phyloP scores from a whole-genome alignment of 2,329 filamentous ascomycete genomes.

The Phyllachora maydis region DNA sequence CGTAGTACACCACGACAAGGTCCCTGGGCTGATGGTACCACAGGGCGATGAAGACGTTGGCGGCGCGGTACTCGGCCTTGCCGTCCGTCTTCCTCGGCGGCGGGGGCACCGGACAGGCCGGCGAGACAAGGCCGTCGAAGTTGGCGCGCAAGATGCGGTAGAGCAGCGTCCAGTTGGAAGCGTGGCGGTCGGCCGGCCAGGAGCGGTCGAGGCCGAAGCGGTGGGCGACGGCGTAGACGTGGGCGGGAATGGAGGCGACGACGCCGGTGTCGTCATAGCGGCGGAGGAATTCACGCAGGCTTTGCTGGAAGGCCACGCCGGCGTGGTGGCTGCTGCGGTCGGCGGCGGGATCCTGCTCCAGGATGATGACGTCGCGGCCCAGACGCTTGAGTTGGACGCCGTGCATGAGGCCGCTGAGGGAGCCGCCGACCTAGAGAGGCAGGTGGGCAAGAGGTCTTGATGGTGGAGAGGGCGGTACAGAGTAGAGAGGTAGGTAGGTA shows the following conservation, averaged over 20 bases:
- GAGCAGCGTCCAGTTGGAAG: slow-evolving; percentile 19
- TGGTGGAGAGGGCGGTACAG: too few relatives aligned
- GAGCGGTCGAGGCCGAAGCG: slow-evolving; percentile 3
- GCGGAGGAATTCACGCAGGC: slow-evolving; percentile 12
- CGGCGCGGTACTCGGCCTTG: slow-evolving; percentile 5
- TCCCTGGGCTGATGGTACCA: slow-evolving; percentile 2
- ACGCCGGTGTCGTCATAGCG: slow-evolving; percentile 12
- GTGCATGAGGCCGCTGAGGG: slow-evolving; percentile 12
- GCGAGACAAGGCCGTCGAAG: slow-evolving; percentile 13
- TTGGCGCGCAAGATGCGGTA: slow-evolving; percentile 17
- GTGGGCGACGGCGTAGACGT: slow-evolving; percentile 3
- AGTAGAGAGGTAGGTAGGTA: too few relatives aligned
- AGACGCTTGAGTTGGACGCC: slow-evolving; percentile 12
- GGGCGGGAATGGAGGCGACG: slow-evolving; percentile 2
- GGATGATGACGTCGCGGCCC: slow-evolving; percentile 13
- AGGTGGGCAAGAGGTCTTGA: too few relatives aligned
- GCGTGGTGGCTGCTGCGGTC: slow-evolving; percentile 17
- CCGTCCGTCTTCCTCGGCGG: slow-evolving; percentile 5
- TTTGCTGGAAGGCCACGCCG: slow-evolving; percentile 14
- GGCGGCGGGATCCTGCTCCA: slow-evolving; percentile 14
- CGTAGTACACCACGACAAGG: slow-evolving; percentile 5
- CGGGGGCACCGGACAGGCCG: slow-evolving; percentile 7
- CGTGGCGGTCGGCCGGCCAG: slow-evolving; percentile 9
- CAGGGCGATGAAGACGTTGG: slow-evolving; percentile 6
- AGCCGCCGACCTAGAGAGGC: slow-evolving; percentile 15